Evolutionary conservation across 257 asterid species (phyloP).

Genomic region (Solanum verrucosum): DNA sequence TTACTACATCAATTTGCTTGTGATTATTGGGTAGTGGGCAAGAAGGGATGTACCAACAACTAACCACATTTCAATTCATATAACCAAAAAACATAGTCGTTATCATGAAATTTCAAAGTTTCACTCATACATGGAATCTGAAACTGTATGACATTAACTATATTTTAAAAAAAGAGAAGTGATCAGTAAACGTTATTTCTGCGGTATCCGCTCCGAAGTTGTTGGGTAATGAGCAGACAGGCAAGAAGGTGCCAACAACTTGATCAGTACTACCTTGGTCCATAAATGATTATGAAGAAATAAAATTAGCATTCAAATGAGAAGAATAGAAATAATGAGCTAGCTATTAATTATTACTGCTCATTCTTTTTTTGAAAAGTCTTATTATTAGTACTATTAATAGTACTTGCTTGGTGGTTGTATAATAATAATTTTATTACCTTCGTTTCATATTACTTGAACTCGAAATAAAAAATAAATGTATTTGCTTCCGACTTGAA

Average conservation of each 20-base stretch:
- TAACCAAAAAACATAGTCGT: not conserved
- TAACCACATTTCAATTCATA: not conserved
- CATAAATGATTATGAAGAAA: not conserved
- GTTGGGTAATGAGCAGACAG: not conserved
- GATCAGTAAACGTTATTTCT: not conserved
- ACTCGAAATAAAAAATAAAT: not conserved
- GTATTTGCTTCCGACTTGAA: too few species aligned
- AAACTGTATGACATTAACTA: not conserved
- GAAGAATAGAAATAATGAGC: not conserved
- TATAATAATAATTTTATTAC: not conserved
- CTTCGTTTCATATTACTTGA: not conserved
- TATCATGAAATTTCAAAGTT: not conserved
- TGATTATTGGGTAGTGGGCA: not conserved
- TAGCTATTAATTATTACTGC: not conserved
- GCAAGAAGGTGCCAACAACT: not conserved
- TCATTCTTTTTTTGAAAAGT: not conserved
- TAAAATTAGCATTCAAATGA: not conserved
- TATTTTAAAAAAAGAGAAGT: not conserved
- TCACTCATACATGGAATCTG: not conserved
- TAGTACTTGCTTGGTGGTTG: not conserved
- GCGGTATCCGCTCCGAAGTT: accelerated
- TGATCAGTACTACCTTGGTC: not conserved
- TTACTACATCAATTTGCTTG: not conserved
- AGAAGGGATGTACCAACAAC: not conserved
- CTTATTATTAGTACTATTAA: not conserved